phyloP scores from a whole-genome alignment of 768 basidiomycete species.

The Trametes punicea region DNA sequence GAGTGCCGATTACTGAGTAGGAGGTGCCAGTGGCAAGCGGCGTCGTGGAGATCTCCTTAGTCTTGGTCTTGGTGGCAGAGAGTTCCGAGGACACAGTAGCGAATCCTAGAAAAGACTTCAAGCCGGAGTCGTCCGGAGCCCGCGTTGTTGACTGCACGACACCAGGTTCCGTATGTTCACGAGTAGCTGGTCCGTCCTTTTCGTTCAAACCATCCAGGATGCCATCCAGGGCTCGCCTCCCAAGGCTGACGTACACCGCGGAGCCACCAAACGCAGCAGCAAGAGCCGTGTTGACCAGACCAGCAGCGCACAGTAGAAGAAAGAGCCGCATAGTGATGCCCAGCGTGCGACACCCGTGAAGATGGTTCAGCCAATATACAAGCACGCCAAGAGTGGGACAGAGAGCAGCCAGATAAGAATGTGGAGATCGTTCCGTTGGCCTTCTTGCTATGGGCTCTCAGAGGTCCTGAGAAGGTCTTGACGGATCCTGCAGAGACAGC shows the following conservation, averaged over 20 bases:
- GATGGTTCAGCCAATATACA: too few species aligned
- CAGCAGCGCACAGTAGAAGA: background rate
- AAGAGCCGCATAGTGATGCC: slow-evolving; percentile 10
- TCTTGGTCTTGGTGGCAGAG: background rate
- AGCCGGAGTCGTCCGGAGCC: background rate
- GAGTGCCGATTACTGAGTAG: slow-evolving; percentile 15
- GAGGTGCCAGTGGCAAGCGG: slow-evolving; percentile 3
- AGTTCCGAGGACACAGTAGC: background rate
- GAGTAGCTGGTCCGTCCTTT: background rate
- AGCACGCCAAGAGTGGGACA: too few species aligned
- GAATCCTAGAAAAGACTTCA: slow-evolving; percentile 1
- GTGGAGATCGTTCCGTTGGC: too few species aligned
- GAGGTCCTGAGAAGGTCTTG: background rate
- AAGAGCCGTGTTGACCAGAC: background rate
- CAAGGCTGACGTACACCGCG: background rate
- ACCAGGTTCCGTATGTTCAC: background rate
- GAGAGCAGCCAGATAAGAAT: too few species aligned
- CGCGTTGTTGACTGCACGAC: background rate
- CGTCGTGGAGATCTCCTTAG: background rate
- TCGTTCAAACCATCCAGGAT: background rate
- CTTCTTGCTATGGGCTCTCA: too few species aligned
- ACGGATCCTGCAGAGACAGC: background rate
- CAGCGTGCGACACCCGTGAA: too few species aligned
- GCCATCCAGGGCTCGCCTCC: slow-evolving; percentile 2
- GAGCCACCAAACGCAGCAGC: background rate